Evolutionary conservation across 176 grass and related monocot species (phyloP), one percentile per base, ranked within the genome.

Genomic region (Alopecurus myosuroides): DNA sequence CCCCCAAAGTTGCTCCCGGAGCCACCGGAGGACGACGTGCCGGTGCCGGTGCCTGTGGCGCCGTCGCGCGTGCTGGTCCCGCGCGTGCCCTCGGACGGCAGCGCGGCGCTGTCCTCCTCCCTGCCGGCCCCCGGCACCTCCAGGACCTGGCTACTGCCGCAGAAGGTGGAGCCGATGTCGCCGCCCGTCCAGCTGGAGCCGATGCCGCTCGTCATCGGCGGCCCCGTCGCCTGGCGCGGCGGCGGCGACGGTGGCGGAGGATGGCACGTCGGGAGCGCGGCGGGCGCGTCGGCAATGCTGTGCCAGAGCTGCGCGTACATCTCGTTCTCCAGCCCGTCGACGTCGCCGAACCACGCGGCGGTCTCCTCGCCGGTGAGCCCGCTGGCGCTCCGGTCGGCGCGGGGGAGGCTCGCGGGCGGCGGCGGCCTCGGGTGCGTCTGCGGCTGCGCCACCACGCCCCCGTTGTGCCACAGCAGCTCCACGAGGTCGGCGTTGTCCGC

Each of bases 381-480:
- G 75, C 86, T 86, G 51, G 64, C 30, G 67, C 84, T 83, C 28
- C 41, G 18, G 85, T 52, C 53, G 26, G 42, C 42, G 42, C 42
- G 30, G 26, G 86, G 68, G 35, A 28, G 45, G 74, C 46, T 31
- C 25, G 25, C 23, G 42, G 45, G 14, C 63, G 75, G 28, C 65
- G 67, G 11, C 22, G 77, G 36, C 75, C 85, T 86, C 48, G 90
- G 64, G 60, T 94, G 87, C 74, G 77, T 91, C 82, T 92, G 88
- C 34, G 83, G 79, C 65, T 99, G 93, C 86, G 91, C 88, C 13
- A 96, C 80, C 15, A 95, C 84, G 33, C 62, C 72, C 6, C 93
- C 91, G 67, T 99, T 94, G 88, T 95, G 89, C 97, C 97, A 99
- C 40, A 96, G 49, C 50, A 96, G 86, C 75, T 99, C 97, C 66